A percentile compares a stretch with the other conserved stretches of the same genome.
phyloP scores from a whole-genome alignment of 1,284 basidiomycete genomes.

The Meripilus lineatus region DNA sequence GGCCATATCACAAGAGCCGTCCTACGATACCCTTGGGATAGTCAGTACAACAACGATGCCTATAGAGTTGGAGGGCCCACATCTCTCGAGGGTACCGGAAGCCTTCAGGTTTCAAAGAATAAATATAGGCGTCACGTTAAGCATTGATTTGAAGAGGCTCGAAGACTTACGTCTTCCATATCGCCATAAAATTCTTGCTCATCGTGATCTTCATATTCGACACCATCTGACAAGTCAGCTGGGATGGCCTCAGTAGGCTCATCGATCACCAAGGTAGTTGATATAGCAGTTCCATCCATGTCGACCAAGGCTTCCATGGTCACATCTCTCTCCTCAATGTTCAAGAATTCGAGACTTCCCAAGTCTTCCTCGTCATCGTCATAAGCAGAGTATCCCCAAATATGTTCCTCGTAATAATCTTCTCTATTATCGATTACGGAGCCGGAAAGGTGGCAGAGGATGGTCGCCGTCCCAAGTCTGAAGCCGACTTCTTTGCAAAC shows the following conservation, averaged over 20 bases:
- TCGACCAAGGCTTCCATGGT: slow-evolving; percentile 31
- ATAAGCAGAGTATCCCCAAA: too few species aligned
- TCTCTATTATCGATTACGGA: slow-evolving; percentile 24
- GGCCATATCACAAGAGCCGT: slow-evolving; percentile 38
- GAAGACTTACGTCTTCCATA: slow-evolving; percentile 37
- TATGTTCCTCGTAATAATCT: neutral
- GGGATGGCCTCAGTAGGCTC: slow-evolving; percentile 29
- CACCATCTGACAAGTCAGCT: slow-evolving; percentile 19
- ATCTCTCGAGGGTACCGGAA: neutral
- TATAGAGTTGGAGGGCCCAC: neutral
- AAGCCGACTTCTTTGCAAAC: slow-evolving; percentile 16
- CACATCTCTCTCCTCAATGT: slow-evolving; percentile 23
- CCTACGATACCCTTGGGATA: slow-evolving; percentile 34
- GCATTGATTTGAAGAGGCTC: too few species aligned
- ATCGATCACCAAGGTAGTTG: slow-evolving; percentile 20
- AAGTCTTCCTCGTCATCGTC: slow-evolving; percentile 20
- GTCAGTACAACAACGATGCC: neutral
- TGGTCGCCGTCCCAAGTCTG: slow-evolving; percentile 11
- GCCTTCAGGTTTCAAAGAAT: neutral
- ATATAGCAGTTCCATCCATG: slow-evolving; percentile 26
- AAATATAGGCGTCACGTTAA: neutral
- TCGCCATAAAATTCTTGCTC: slow-evolving; percentile 37
- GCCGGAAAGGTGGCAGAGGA: slow-evolving; percentile 31
- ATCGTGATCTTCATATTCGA: slow-evolving; percentile 32
- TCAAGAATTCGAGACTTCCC: slow-evolving; percentile 23